Evolutionary conservation across 1,284 basidiomycete species (phyloP), one percentile per base, ranked within the genome.

Genomic region (Cutaneotrichosporon spelunceum): DNA sequence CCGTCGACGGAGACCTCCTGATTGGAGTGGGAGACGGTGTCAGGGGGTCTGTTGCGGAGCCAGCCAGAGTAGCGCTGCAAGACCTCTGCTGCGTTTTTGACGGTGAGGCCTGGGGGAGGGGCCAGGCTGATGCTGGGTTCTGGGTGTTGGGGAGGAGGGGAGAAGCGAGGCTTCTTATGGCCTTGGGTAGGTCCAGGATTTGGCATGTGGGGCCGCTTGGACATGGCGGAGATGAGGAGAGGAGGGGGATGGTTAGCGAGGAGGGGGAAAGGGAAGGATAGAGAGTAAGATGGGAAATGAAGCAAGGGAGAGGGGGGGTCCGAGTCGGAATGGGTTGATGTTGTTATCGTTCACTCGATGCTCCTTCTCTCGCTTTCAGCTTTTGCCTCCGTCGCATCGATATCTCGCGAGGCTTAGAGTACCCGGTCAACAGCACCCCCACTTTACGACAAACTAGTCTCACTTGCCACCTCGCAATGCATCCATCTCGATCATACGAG

Each of bases 61-160:
- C 56, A 58, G 39, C 64, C 64, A 16, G 54, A 42, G 54, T 65
- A 65, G 26, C 47, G 44, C 8, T 59, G 49, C 19, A 65, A 52
- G n/a, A 56, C 30, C 16, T 57, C 30, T 3, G 59, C 56, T 9
- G 63, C 56, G 26, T 55, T 61, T 1, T 29, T 24, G 36, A 29
- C n/a, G 21, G 36, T 34, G 44, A 60, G 48, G 1, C 27, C 19
- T 13, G 61, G 47, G 6, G 60, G 53, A 27, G 19, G 14, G 5
- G 34, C 21, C 11, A 16, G 33, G 14, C 23, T 39, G 52, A 10
- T 42, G 21, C 29, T 13, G 30, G 49, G 48, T 1, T 30, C 6
- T 11, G 47, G 47, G 24, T 13, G 10, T n/a, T 2, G 5, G 21
- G 45, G 19, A 19, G 48, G 24, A 30, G 26, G 26, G 16, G 48